These are phyloP conservation scores for Phytophthora pinifolia DNA, from an alignment of 352 stramenopile genomes.

Conservation along the genomic window DNA sequence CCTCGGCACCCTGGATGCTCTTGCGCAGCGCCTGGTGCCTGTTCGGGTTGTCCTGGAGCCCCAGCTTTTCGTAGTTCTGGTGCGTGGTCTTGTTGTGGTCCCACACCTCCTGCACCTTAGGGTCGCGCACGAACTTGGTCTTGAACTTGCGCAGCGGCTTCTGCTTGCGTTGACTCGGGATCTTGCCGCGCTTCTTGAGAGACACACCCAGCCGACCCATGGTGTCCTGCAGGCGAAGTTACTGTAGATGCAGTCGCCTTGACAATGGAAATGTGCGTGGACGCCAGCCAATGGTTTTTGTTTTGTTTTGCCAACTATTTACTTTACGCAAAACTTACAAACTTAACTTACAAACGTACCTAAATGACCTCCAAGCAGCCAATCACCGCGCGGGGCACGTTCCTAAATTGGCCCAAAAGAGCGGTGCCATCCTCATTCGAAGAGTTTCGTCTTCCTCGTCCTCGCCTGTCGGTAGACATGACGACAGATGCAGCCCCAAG, in stretches of 20 bases:
- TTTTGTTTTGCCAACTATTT: too few species aligned
- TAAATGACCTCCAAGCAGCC: conserved; percentile 5
- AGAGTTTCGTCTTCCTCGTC: not conserved
- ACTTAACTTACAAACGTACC: not conserved
- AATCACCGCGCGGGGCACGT: conserved; percentile 14
- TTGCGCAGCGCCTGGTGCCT: conserved; percentile 45
- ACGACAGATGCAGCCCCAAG: not conserved
- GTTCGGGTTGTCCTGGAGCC: conserved; percentile 71
- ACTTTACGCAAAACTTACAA: not conserved
- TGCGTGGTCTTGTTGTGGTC: conserved; percentile 76
- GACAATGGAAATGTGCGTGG: conserved; percentile 20
- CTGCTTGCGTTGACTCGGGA: conserved; percentile 62
- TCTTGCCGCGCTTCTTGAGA: conserved; percentile 72
- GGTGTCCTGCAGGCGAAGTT: not conserved
- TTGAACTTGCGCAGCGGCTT: conserved; percentile 80
- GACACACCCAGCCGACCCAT: conserved; percentile 51
- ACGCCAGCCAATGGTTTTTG: conserved; percentile 20
- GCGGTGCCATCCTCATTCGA: conserved; percentile 6
- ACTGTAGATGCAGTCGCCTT: not conserved
- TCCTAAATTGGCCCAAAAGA: conserved; percentile 36
- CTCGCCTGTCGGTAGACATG: conserved; percentile 8
- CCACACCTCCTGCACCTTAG: conserved; percentile 71
- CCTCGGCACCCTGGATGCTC: conserved; percentile 48
- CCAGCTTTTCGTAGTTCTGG: conserved; percentile 82
- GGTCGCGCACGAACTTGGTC: conserved; percentile 70